Percentiles rank a stretch among this genome's conserved stretches.
Conservation (phyloP, 257 asterid genomes). For the Ballota nigra region DNA sequence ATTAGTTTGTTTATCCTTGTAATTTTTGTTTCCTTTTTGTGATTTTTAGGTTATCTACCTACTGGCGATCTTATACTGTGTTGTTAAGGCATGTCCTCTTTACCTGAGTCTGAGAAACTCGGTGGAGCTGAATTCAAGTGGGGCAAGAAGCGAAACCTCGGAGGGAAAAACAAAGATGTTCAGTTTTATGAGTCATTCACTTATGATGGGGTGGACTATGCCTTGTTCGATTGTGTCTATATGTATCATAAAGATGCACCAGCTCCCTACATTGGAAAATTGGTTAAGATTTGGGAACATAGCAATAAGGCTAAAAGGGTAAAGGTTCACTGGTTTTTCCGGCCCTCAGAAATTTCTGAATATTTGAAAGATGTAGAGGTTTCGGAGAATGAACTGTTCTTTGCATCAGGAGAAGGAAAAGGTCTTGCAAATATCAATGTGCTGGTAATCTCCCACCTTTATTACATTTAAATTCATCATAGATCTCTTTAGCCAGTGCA, state of each 20-base stretch:
- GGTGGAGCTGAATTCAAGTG: slow-evolving; percentile 55
- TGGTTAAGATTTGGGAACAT: slow-evolving; percentile 70
- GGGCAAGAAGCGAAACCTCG: slow-evolving; percentile 56
- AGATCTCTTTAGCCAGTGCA: neutral
- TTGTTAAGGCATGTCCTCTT: slow-evolving; percentile 27
- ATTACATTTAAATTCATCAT: neutral
- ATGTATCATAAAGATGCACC: slow-evolving; percentile 47
- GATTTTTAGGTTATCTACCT: slow-evolving; percentile 16
- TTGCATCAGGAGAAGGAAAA: slow-evolving; percentile 75
- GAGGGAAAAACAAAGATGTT: slow-evolving; percentile 44
- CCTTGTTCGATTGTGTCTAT: slow-evolving; percentile 60
- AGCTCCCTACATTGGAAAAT: slow-evolving; percentile 65
- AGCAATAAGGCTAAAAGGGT: slow-evolving; percentile 42
- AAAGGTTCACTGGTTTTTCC: slow-evolving; percentile 87
- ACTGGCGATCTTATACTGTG: neutral
- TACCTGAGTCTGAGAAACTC: slow-evolving; percentile 21
- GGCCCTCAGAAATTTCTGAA: slow-evolving; percentile 58
- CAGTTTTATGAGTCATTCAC: slow-evolving; percentile 68
- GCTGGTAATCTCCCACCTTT: slow-evolving; percentile 46
- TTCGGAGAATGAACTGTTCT: slow-evolving; percentile 61
- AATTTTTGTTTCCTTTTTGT: slow-evolving; percentile 9
- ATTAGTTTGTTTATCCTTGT: neutral
- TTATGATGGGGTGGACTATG: slow-evolving; percentile 65
- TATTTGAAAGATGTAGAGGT: slow-evolving; percentile 38
- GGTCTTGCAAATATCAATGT: slow-evolving; percentile 64